A percentile compares a stretch with the other conserved stretches of the same genome.
Conservation (phyloP, 768 basidiomycete species). For the Holtermanniella nyarrowii region DNA sequence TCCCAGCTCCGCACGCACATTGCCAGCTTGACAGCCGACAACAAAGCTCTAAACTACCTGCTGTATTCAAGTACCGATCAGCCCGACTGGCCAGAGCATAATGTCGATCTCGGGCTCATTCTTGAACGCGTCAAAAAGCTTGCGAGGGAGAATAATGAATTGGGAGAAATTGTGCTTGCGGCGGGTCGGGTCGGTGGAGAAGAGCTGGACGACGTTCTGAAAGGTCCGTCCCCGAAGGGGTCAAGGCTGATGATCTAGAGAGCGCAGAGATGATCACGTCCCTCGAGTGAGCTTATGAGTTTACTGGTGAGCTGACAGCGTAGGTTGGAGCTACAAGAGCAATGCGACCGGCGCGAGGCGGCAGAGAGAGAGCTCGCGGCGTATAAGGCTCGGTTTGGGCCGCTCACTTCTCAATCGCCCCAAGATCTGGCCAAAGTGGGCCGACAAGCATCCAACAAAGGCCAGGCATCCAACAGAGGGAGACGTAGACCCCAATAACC, state of each 20-base stretch:
- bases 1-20: slow-evolving; percentile 21
- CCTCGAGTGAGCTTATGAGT: slow-evolving; percentile 18
- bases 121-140: slow-evolving; percentile 25
- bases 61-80: slow-evolving; percentile 24
- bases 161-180: slow-evolving; percentile 30
- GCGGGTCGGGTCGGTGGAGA: slow-evolving; percentile 10
- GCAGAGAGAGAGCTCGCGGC: slow-evolving; percentile 10
- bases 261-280: slow-evolving; percentile 24
- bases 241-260: slow-evolving; percentile 5
- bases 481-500: too few species aligned
- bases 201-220: slow-evolving; percentile 22
- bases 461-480: too few species aligned
- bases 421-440: too few species aligned
- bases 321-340: slow-evolving; percentile 26
- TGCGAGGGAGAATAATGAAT: slow-evolving; percentile 28
- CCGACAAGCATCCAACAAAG: too few species aligned
- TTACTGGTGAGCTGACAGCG: not conserved
- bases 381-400: slow-evolving; percentile 3
- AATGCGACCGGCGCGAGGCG: slow-evolving; percentile 15
- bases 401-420: too few species aligned
- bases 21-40: slow-evolving; percentile 21
- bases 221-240: slow-evolving; percentile 14
- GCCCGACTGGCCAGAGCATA: not conserved
- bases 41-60: slow-evolving; percentile 27
- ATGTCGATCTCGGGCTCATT: slow-evolving; percentile 21